Percentiles rank a stretch among this genome's conserved stretches.
These are phyloP conservation scores for Luffa acutangula DNA, from an alignment of 306 rosid genomes.

Conservation along the genomic window DNA sequence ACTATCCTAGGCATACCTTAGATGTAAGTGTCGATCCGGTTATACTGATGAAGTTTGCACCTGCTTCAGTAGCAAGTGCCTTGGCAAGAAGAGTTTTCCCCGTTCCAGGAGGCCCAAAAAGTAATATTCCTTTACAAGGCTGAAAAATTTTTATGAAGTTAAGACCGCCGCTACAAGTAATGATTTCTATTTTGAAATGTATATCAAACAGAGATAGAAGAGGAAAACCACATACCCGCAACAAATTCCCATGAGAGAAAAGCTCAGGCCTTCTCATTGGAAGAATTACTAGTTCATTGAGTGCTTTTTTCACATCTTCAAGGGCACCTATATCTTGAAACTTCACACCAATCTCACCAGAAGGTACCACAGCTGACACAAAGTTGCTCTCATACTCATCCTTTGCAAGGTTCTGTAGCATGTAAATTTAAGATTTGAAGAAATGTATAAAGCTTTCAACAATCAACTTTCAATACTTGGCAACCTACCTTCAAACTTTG, in stretches of 20 bases:
- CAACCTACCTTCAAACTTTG: constrained; percentile 74
- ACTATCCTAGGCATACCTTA: constrained; percentile 35
- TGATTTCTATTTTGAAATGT: background rate
- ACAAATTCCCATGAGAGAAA: constrained; percentile 81
- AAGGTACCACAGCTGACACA: constrained; percentile 82
- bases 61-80: constrained; percentile 98
- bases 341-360: constrained; percentile 94
- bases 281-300: constrained; percentile 89
- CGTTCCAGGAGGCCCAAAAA: constrained; percentile 99
- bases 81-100: constrained; percentile 98
- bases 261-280: constrained; percentile 97
- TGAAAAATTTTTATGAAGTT: constrained; percentile 22
- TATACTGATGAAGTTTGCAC: constrained; percentile 94
- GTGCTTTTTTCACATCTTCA: constrained; percentile 85
- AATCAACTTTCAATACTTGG: background rate
- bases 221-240: constrained; percentile 53
- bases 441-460: background rate
- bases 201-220: constrained; percentile 13
- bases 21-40: constrained; percentile 96
- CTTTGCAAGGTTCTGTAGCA: constrained; percentile 76
- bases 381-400: constrained; percentile 92
- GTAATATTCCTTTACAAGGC: constrained; percentile 98
- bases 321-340: constrained; percentile 96
- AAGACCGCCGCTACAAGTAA: background rate
- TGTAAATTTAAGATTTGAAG: background rate